These are phyloP conservation scores for Helminthosporium solani DNA, from an alignment of 2,329 filamentous ascomycete genomes.

Conservation along the genomic window DNA sequence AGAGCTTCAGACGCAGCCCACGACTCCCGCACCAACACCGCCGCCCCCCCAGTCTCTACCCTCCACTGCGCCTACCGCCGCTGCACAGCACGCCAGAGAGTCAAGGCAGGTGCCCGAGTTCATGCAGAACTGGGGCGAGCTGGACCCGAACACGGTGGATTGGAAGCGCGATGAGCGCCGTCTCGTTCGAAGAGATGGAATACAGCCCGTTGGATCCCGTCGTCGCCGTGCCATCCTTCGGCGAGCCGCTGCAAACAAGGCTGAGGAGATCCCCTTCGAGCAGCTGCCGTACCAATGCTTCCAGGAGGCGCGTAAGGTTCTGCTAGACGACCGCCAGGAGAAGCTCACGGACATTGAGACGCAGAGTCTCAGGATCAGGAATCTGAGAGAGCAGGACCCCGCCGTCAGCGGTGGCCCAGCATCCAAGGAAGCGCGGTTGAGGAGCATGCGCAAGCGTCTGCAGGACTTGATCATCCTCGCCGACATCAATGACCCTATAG, in stretches of 20 bases:
- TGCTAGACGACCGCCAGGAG: slow-evolving; percentile 75
- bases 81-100: slow-evolving; percentile 11
- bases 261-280: slow-evolving; percentile 77
- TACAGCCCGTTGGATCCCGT: slow-evolving; percentile 77
- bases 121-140: slow-evolving; percentile 38
- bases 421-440: slow-evolving; percentile 66
- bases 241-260: slow-evolving; percentile 50
- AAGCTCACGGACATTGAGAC: slow-evolving; percentile 73
- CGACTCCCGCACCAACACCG: slow-evolving; percentile 19
- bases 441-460: slow-evolving; percentile 69
- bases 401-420: slow-evolving; percentile 62
- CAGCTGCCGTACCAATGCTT: slow-evolving; percentile 96
- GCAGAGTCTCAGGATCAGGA: slow-evolving; percentile 68
- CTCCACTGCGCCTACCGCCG: slow-evolving; percentile 13
- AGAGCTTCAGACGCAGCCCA: slow-evolving; percentile 43
- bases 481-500: slow-evolving; percentile 90
- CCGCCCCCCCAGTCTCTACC: slow-evolving; percentile 25
- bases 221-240: slow-evolving; percentile 63
- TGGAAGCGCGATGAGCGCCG: slow-evolving; percentile 60
- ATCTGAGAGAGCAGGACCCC: slow-evolving; percentile 60
- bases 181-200: slow-evolving; percentile 64
- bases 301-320: slow-evolving; percentile 85
- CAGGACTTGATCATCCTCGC: slow-evolving; percentile 83
- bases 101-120: slow-evolving; percentile 24
- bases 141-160: slow-evolving; percentile 37